Conservation (phyloP, 2,329 filamentous ascomycete species). For the Epichloe coenophiala region DNA sequence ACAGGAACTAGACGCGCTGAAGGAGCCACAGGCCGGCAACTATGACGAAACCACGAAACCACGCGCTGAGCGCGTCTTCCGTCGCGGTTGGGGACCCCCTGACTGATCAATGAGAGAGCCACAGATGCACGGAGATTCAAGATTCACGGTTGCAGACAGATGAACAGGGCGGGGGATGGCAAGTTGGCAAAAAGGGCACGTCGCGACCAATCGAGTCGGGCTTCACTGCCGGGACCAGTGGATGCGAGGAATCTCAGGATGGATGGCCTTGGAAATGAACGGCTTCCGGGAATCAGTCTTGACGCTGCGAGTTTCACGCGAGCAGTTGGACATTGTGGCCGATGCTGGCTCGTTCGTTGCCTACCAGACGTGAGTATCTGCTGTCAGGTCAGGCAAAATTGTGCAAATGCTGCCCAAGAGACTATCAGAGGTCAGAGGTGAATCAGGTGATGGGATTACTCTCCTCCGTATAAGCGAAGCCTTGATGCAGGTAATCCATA, state of each 20-base stretch:
- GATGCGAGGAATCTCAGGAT: no score
- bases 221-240: no score
- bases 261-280: no score
- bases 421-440: neutral
- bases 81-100: neutral
- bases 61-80: neutral
- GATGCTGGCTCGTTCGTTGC: neutral
- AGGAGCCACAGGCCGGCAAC: neutral
- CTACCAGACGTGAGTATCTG: neutral
- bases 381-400: neutral
- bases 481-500: neutral
- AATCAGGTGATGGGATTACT: no score
- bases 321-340: no score
- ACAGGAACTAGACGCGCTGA: neutral
- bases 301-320: neutral
- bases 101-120: no score
- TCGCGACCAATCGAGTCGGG: no score
- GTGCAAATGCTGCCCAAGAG: no score
- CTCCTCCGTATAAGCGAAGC: neutral
- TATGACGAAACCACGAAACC: neutral
- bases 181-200: no score
- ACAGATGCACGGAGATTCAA: no score
- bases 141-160: no score
- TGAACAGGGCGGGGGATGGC: neutral
- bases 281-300: neutral